Evolutionary conservation across 78 protist genomes (phyloP).

Genomic region (Carpediemonas membranifera): DNA sequence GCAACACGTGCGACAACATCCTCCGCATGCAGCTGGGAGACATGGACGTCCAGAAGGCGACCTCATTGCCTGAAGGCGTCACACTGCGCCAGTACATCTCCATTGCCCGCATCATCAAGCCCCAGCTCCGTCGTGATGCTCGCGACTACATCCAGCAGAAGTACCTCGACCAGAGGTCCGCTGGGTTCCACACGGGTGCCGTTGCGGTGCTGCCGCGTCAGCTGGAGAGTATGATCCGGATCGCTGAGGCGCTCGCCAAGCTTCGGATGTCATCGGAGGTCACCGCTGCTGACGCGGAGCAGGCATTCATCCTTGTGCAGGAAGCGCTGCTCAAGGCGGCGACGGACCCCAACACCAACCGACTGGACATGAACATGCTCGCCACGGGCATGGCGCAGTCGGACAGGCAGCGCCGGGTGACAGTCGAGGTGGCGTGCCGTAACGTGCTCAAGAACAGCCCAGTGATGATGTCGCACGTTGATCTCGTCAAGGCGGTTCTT

Average conservation of each 20-base stretch:
- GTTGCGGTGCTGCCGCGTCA: slow-evolving; percentile 69
- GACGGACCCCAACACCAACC: slow-evolving; percentile 81
- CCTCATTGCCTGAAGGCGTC: background rate
- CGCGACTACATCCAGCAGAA: background rate
- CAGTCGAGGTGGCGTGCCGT: too few relatives aligned
- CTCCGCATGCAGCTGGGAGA: slow-evolving; percentile 39
- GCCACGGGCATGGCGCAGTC: slow-evolving; percentile 55
- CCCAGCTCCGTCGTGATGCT: background rate
- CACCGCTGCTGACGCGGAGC: slow-evolving; percentile 60
- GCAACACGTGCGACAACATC: slow-evolving; percentile 75
- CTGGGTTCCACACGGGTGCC: background rate
- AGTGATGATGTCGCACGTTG: too few relatives aligned
- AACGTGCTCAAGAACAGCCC: too few relatives aligned
- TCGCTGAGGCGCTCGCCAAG: slow-evolving; percentile 72
- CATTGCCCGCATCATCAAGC: background rate
- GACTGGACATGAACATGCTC: slow-evolving; percentile 76
- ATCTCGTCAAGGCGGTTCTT: too few relatives aligned
- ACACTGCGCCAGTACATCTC: background rate
- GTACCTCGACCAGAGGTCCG: background rate
- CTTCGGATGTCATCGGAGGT: slow-evolving; percentile 43
- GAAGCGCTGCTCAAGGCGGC: slow-evolving; percentile 72
- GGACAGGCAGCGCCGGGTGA: too few relatives aligned
- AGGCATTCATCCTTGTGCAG: slow-evolving; percentile 69
- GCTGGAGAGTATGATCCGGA: slow-evolving; percentile 89
- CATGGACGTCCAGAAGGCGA: background rate